Conservation (phyloP, 2,329 filamentous ascomycete species). For the Penicillium expansum region DNA sequence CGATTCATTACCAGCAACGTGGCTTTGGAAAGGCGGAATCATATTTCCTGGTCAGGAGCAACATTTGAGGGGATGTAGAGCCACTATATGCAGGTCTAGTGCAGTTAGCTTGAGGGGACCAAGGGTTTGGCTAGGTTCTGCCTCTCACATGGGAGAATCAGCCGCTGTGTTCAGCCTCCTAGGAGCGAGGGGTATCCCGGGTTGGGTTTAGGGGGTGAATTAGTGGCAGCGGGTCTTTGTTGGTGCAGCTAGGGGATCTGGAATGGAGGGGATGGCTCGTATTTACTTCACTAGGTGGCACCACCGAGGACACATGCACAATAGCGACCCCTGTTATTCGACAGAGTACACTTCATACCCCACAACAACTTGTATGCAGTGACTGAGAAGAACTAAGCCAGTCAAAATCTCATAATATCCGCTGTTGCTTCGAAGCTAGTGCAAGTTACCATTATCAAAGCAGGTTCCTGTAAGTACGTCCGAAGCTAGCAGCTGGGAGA, state of each 20-base stretch:
- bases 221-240: neutral
- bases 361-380: neutral
- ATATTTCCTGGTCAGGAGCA: neutral
- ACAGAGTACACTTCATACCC: neutral
- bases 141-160: neutral
- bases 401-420: neutral
- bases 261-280: neutral
- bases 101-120: neutral
- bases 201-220: neutral
- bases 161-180: neutral
- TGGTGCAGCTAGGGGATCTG: neutral
- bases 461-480: neutral
- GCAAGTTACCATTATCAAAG: neutral
- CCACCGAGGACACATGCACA: neutral
- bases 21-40: neutral
- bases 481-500: conserved; percentile 1
- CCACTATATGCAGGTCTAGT: neutral
- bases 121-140: neutral
- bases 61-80: neutral
- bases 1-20: neutral
- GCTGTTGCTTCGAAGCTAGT: neutral
- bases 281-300: neutral
- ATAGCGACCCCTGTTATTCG: neutral
- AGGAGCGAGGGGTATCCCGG: neutral
- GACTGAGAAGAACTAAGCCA: neutral